Evolutionary conservation across 2,329 filamentous ascomycete genomes (phyloP), one percentile per base, ranked within the genome.

Genomic region (Aaosphaeria arxii): DNA sequence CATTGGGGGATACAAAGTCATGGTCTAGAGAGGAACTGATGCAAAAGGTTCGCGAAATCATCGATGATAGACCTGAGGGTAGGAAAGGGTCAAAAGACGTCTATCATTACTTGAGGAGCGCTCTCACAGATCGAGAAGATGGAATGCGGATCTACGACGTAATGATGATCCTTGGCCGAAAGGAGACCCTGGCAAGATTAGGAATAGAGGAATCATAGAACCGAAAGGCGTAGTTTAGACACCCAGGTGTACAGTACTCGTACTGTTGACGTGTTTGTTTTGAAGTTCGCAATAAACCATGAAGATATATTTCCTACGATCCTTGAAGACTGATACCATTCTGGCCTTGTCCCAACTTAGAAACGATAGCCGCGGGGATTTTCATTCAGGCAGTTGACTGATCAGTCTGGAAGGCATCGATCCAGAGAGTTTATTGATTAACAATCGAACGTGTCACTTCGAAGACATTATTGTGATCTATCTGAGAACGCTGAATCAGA

Each of bases 81-180:
- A 64, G 56, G 40, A 44, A 46, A 11, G 62, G 56, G 1, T 50
- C 55, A 3, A 70, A 66, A 32, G 51, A 66, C 5, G 59, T 67
- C 11, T 71, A 66, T 50, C 61, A 68, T 39, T 66, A 69, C 45
- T 30, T 71, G 39, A 42, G 69, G 11, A 53, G 59, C 50, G 59
- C 56, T 42, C 17, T 71, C 33, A 66, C 65, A 9, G 64, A 56
- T 3, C 55, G 59, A 24, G 59, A 67, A 11, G 52, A 65, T 40
- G 69, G 69, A 0, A 66, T 69, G 47, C 45, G 65, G 32, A 42
- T 71, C n/a, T 66, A 62, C 38, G 67, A 70, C 41, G 49, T 69
- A 11, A 67, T 71, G 61, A 33, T 61, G 11, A 59, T 71, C 3
- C 40, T 71, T 40, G 67, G 67, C 2, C 42, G 63, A 42, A 45